These are phyloP conservation scores for Cytospora paraplurivora DNA, from an alignment of 2,329 filamentous ascomycete species.

Conservation along the genomic window DNA sequence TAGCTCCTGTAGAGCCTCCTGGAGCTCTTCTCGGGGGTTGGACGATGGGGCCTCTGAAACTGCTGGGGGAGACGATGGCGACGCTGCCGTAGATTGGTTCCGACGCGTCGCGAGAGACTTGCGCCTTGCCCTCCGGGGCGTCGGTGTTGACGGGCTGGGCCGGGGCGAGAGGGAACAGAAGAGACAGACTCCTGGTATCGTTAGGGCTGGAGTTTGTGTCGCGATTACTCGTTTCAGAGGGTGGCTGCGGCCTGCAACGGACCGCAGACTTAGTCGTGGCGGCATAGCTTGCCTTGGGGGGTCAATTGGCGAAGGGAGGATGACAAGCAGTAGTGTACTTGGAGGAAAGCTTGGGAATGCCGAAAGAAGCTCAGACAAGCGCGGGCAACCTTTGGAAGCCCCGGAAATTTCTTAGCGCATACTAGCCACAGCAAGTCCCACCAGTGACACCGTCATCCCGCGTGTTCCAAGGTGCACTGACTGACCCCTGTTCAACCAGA, in stretches of 20 bases:
- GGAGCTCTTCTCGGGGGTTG: conserved; percentile 55
- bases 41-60: neutral
- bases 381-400: neutral
- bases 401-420: neutral
- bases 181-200: conserved; percentile 34
- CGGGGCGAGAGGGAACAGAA: conserved; percentile 37
- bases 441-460: neutral
- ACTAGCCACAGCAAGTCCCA: neutral
- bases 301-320: neutral
- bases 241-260: conserved; percentile 31
- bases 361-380: neutral
- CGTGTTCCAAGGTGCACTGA: neutral
- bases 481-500: neutral
- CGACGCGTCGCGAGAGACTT: conserved; percentile 30
- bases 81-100: conserved; percentile 32
- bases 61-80: neutral
- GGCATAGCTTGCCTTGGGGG: conserved; percentile 34
- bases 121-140: conserved; percentile 22
- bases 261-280: conserved; percentile 36
- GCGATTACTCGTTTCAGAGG: conserved; percentile 12
- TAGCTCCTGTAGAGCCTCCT: conserved; percentile 60
- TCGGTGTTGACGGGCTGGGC: conserved; percentile 2
- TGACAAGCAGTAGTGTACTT: neutral
- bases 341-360: neutral
- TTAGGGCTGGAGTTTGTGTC: neutral